Percentiles rank a stretch among this genome's conserved stretches.
Evolutionary conservation across 768 basidiomycete species (phyloP).

Genomic region (Xerocomellus intermedius): DNA sequence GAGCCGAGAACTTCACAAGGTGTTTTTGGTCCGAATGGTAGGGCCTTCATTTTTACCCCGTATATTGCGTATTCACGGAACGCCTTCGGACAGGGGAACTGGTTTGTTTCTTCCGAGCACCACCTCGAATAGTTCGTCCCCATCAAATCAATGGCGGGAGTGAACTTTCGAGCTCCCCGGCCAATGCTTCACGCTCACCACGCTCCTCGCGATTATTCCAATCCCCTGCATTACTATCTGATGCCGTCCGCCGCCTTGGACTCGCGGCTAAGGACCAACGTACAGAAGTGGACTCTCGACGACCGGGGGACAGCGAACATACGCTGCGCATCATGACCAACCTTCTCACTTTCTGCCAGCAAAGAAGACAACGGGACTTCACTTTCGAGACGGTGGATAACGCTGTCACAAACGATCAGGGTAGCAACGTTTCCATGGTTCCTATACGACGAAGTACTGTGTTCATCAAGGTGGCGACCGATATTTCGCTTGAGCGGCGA

Average conservation of each 20-base stretch:
- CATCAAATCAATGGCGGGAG: conserved; percentile 31
- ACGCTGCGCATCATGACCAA: conserved; percentile 79
- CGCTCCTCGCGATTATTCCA: conserved; percentile 43
- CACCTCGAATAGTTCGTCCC: conserved; percentile 69
- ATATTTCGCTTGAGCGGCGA: conserved; percentile 47
- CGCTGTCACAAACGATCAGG: conserved; percentile 13
- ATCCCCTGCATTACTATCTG: conserved; percentile 67
- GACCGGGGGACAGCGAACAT: conserved; percentile 51
- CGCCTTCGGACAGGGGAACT: conserved; percentile 62
- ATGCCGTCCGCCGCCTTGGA: conserved; percentile 66
- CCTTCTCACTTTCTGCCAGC: conserved; percentile 59
- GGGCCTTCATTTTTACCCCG: conserved; percentile 8
- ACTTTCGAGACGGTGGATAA: conserved; percentile 43
- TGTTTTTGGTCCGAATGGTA: conserved; percentile 86
- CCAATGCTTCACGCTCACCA: conserved; percentile 23
- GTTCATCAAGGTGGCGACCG: conserved; percentile 52
- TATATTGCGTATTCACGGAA: conserved; percentile 1
- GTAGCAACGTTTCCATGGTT: conserved; percentile 17
- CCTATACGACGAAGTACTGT: conserved; percentile 56
- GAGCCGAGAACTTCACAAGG: conserved; percentile 88
- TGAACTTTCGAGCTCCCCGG: conserved; percentile 52
- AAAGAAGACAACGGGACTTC: conserved; percentile 36
- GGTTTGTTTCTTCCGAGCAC: conserved; percentile 81
- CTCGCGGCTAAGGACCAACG: conserved; percentile 59
- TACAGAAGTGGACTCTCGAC: conserved; percentile 40